Conservation (phyloP, 2,329 filamentous ascomycete genomes). For the Mycosphaerella sp. region DNA sequence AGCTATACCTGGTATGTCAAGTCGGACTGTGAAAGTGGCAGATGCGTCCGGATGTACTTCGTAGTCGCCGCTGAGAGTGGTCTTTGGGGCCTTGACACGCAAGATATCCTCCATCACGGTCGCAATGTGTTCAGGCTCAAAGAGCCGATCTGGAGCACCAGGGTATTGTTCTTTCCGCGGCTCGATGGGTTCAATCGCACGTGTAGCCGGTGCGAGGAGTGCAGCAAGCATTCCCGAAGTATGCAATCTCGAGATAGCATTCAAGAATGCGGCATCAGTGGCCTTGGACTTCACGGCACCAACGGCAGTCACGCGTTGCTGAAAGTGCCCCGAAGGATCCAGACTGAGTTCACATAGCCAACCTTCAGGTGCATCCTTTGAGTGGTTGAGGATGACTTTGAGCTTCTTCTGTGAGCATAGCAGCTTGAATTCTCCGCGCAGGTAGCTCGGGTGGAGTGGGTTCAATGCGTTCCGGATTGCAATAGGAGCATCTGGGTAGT, state of each 20-base stretch:
- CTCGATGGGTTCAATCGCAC: neutral
- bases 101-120: slow-evolving; percentile 5
- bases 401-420: neutral
- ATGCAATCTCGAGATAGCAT: slow-evolving; percentile 7
- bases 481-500: neutral
- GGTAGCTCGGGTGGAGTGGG: neutral
- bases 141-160: neutral
- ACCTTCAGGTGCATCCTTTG: neutral
- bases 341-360: neutral
- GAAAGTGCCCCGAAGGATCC: neutral
- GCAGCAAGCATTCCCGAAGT: slow-evolving; percentile 4
- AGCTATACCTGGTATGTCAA: slow-evolving; percentile 7
- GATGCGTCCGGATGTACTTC: neutral
- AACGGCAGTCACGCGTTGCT: slow-evolving; percentile 1
- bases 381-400: neutral
- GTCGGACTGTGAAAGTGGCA: slow-evolving; percentile 1
- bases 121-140: neutral
- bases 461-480: neutral
- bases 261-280: slow-evolving; percentile 3
- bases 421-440: neutral
- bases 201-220: neutral
- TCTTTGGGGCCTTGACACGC: neutral
- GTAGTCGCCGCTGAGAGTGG: neutral
- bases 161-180: slow-evolving; percentile 11
- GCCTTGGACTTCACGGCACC: slow-evolving; percentile 1